These are phyloP conservation scores for Nissolia schottii DNA, from an alignment of 306 rosid species.

Conservation along the genomic window DNA sequence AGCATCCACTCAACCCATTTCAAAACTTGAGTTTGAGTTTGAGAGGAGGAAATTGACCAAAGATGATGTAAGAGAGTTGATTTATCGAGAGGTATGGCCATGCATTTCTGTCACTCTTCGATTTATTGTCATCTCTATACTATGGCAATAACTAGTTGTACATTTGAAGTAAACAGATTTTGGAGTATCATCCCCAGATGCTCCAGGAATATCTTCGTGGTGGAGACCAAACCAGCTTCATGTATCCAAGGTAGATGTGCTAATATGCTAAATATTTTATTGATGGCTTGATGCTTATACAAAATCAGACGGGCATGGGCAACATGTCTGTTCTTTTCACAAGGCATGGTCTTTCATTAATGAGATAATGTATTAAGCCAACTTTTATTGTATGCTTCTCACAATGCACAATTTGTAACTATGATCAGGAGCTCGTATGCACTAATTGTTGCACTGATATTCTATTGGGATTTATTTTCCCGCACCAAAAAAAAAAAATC, in stretches of 20 bases:
- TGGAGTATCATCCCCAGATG: constrained; percentile 99
- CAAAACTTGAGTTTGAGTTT: constrained; percentile 97
- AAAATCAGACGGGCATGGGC: constrained; percentile 2
- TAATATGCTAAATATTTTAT: constrained; percentile 5
- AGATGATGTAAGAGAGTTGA: constrained; percentile 95
- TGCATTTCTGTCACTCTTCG: constrained; percentile 18
- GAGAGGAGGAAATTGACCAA: constrained; percentile 85
- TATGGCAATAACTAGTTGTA: constrained; percentile 12
- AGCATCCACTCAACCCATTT: constrained; percentile 82
- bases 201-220: constrained; percentile 87
- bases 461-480: neutral
- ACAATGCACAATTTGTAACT: neutral
- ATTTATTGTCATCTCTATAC: neutral
- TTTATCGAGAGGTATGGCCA: constrained; percentile 79
- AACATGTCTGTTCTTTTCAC: constrained; percentile 1
- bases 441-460: constrained; percentile 13
- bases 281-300: constrained; percentile 4
- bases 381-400: neutral
- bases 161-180: constrained; percentile 56
- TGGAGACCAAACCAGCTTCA: constrained; percentile 94
- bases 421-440: neutral
- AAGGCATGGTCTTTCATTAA: neutral
- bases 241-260: constrained; percentile 86
- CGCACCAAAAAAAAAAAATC: neutral
- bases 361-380: neutral